Base-by-base conservation (phyloP, 2,329 filamentous ascomycete species). In the Talaromyces sp. region DNA sequence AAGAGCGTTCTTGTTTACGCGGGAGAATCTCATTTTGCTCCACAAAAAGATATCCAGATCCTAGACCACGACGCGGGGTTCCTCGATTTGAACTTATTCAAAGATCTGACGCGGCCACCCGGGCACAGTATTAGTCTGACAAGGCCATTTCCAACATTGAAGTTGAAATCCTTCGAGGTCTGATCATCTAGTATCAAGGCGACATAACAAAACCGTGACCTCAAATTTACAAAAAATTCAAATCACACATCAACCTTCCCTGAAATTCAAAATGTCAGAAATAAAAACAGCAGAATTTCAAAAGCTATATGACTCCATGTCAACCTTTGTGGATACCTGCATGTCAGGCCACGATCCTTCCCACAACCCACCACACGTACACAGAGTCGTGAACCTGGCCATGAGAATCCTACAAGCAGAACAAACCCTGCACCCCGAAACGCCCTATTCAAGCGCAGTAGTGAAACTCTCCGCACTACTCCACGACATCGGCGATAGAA, bases 401-500 rank as follows among this genome's bases (percentile, higher is more conserved):
- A 83, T 84, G 41, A 76, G 82, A 61, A 87, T 91, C 57, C 79
- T 89, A 52, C 66, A 77, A 44, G 70, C 72, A 36, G 82, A 86
- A 48, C 72, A 65, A 40, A 47, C 55, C 9, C 49, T 53, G 6
- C 62, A 73, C 39, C 67, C 72, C 1, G 32, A 60, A 2, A 53
- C 47, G 11, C 44, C 58, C 24, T 80, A 80, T 63, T 80, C 89
- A 68, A 75, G 74, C 3, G 75, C 78, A 10, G 71, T 86, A 22
- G 78, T 94, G 58, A 83, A 84, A 24, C 84, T 95, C 22, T 78
- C 85, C 1, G 89, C 89, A 1, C 80, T 92, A 4, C 81, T 93
- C n/a, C 92, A 96, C 75, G 92, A 96, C 65, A 86, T 96, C 16
- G 90, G 89, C 55, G 92, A 96, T 75, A 86, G 82, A 70, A 96